Evolutionary conservation across 169 alveolate genomes (phyloP).

Genomic region (Miamiensis avidus): DNA sequence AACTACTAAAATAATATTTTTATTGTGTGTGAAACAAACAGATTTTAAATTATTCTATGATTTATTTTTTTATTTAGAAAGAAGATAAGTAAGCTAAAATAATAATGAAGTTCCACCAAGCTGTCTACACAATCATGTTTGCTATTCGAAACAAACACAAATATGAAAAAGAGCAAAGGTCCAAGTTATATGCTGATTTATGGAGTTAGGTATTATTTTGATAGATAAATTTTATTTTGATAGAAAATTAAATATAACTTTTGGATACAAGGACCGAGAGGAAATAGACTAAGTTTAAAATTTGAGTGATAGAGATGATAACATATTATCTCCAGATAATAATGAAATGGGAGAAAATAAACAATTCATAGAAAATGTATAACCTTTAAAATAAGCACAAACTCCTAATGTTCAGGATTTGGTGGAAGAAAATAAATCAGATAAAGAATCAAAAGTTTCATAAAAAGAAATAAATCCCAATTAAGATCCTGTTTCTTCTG

Average conservation of each 20-base stretch:
- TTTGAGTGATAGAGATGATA: neutral
- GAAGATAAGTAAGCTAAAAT: conserved; percentile 5
- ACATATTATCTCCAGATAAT: neutral
- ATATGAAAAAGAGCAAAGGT: conserved; percentile 18
- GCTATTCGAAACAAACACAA: conserved; percentile 27
- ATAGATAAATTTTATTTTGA: no score
- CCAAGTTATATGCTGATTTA: conserved; percentile 11
- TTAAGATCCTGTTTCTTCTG: neutral
- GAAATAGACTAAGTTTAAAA: conserved; percentile 2
- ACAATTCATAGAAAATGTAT: neutral
- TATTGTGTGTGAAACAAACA: neutral
- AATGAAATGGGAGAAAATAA: neutral
- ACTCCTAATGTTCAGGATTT: no score
- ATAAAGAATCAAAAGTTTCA: no score
- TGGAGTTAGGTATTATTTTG: neutral
- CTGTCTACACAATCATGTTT: conserved; percentile 26
- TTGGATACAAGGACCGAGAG: neutral
- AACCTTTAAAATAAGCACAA: no score
- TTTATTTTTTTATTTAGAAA: neutral
- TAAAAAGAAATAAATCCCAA: no score
- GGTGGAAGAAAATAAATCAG: no score
- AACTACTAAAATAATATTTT: neutral
- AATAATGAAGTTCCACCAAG: neutral
- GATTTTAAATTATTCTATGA: neutral
- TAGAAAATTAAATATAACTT: neutral